Conservation (phyloP, 108 stramenopile genomes). For the Epithemia pelagica region DNA sequence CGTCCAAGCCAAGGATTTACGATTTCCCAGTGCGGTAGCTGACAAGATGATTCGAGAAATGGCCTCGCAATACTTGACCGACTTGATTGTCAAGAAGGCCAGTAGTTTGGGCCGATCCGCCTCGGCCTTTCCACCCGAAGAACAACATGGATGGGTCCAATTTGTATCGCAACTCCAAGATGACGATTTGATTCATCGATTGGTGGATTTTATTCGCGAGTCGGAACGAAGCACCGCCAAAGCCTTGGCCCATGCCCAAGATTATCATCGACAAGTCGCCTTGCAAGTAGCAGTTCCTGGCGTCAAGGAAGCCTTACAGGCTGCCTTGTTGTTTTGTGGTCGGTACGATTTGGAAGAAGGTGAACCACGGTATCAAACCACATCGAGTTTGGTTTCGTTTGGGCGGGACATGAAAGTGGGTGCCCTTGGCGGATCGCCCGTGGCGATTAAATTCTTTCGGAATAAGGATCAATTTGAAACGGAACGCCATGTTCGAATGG, state of each 20-base stretch:
- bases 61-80: not conserved
- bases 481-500: not conserved
- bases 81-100: not conserved
- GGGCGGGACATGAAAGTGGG: not conserved
- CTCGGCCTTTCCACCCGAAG: not conserved
- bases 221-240: not conserved
- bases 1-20: not conserved
- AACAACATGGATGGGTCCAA: constrained; percentile 13
- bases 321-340: constrained; percentile 6
- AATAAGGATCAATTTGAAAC: not conserved
- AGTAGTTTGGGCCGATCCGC: not conserved
- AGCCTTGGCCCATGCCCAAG: not conserved
- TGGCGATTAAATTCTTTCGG: not conserved
- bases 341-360: not conserved
- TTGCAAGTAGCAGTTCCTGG: constrained; percentile 1
- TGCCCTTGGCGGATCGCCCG: not conserved
- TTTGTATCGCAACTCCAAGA: constrained; percentile 4
- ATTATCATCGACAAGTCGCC: not conserved
- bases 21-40: not conserved
- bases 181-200: not conserved
- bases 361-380: not conserved
- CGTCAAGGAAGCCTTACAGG: not conserved
- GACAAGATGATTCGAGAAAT: not conserved
- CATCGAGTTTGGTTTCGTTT: not conserved
- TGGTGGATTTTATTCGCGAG: constrained; percentile 3